Percentiles rank a stretch among this genome's conserved stretches.
These are phyloP conservation scores for Eutrema japonicum DNA, from an alignment of 345 rosid species.

Conservation along the genomic window DNA sequence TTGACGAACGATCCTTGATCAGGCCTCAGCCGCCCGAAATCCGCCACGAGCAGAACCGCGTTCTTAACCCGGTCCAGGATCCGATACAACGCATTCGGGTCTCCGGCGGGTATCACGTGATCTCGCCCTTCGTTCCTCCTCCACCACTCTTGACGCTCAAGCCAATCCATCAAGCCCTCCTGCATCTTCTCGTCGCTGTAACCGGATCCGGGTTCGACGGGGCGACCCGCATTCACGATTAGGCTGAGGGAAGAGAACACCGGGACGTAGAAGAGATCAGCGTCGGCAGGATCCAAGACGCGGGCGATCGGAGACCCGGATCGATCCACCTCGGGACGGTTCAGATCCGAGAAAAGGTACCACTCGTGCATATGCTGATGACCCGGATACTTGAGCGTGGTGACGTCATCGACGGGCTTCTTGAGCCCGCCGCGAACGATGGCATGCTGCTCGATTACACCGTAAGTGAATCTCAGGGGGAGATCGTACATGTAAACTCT, in stretches of 20 bases:
- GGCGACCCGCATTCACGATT: constrained; percentile 63
- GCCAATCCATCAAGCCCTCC: constrained; percentile 77
- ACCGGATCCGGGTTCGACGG: constrained; percentile 45
- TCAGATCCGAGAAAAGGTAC: constrained; percentile 78
- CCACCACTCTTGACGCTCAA: constrained; percentile 83
- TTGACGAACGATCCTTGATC: constrained; percentile 93
- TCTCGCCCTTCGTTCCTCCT: constrained; percentile 74
- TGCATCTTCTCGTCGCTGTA: constrained; percentile 94
- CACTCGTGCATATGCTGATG: constrained; percentile 99
- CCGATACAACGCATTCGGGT: constrained; percentile 84
- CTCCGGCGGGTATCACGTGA: constrained; percentile 83
- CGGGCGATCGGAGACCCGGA: constrained; percentile 62
- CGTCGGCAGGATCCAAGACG: constrained; percentile 77
- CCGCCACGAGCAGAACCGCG: constrained; percentile 68
- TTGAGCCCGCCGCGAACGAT: constrained; percentile 66
- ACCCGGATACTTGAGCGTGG: constrained; percentile 77
- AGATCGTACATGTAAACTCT: constrained; percentile 83
- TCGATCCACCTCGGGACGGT: constrained; percentile 60
- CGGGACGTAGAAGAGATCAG: constrained; percentile 87
- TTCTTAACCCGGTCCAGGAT: constrained; percentile 69
- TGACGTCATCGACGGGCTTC: constrained; percentile 48
- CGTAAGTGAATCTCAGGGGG: constrained; percentile 76
- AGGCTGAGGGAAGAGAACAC: constrained; percentile 85
- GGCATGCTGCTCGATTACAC: constrained; percentile 74
- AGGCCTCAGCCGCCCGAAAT: constrained; percentile 79